Base-by-base conservation (phyloP, 2,329 filamentous ascomycete genomes). In the Fusarium armeniacum region DNA sequence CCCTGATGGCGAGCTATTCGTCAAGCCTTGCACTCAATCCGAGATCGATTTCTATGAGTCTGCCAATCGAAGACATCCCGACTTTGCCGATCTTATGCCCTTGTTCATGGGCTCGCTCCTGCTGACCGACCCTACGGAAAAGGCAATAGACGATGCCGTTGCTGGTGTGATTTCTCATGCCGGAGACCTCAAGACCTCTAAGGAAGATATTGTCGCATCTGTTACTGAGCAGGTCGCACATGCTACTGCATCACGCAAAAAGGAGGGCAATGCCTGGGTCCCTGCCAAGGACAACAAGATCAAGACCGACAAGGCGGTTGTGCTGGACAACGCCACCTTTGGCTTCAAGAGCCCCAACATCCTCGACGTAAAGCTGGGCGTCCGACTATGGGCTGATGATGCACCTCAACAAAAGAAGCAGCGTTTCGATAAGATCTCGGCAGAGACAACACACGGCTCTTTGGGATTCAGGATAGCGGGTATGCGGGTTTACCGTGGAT, bases 41-140 rank as follows among this genome's bases (percentile, higher is more conserved):
- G 96, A 99, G 82, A 89, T 98, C 74, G 86, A 89, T 45, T 99
- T 99, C 80, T 99, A 99, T 84, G 89, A 97, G 78, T 88, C 89
- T 40, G 90, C 90, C 30, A 79, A 80, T 53, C 80, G 86, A 35
- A 81, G 85, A 24, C 91, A 97, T 76, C 88, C 89, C 32, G 88
- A 90, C 3, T 93, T 98, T 75, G 87, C 90, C 52, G 87, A 90
- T 26, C 87, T 95, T 74, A 95, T 98, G 85, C 95, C 96, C 46
- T 86, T 89, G 7, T 98, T 90, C 81, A 89, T 97, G 81, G 96
- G 96, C 63, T 92, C 90, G 4, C 84, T 99, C 50, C 82, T 84
- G 30, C 87, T 97, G n/a, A 87, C 86, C 68, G 84, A 90, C 49
- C 82, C 83, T 62, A 79, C 83, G 40, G 82, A 84, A 40, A 76